Base-by-base conservation (phyloP, 2,329 filamentous ascomycete species). In the Ciborinia camelliae region DNA sequence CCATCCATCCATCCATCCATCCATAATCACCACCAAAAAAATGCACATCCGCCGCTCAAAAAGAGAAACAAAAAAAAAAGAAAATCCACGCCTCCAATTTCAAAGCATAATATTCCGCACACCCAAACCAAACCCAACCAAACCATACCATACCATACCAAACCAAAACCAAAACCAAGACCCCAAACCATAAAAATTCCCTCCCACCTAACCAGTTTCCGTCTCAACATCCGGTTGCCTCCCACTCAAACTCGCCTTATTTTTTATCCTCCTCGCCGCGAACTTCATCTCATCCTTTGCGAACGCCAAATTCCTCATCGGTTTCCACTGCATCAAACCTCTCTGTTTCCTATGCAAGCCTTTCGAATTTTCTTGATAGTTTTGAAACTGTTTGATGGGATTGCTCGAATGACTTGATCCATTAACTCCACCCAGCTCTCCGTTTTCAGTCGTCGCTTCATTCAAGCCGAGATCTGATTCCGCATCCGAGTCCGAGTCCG, bases 291-390 rank as follows among this genome's bases (percentile, higher is more conserved):
- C 91, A 72, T 97, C 84, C 78, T 95, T 96, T 51, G 89, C 93
- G 76, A 97, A 98, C 70, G 88, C 86, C 28, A 86, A 81, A 74
- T 97, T 97, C 48, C 94, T 83, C 75, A 93, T 90, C 0, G 94
- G 93, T 73, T 88, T 90, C 92, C 93, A 98, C 76, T 98, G 94
- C 91, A 97, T 96, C 74, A 97, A 73, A 0, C 94, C 94, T 14
- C 93, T 84, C 71, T 97, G 92, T 78, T 93, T 92, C 0, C 93
- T 85, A 75, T 93, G 89, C 75, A 97, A 82, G 53, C 90, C 87
- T 68, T 89, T 86, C 74, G 88, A 91, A 68, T 86, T 83, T 64
- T 81, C 81, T 71, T 86, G 87, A 75, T 89, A 86, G 28, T 88
- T 83, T 74, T 87, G 87, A 73, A 83, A 81, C 69, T 82, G 79